phyloP scores from a whole-genome alignment of 495 filamentous ascomycete species.

The Pseudevernia furfuracea region DNA sequence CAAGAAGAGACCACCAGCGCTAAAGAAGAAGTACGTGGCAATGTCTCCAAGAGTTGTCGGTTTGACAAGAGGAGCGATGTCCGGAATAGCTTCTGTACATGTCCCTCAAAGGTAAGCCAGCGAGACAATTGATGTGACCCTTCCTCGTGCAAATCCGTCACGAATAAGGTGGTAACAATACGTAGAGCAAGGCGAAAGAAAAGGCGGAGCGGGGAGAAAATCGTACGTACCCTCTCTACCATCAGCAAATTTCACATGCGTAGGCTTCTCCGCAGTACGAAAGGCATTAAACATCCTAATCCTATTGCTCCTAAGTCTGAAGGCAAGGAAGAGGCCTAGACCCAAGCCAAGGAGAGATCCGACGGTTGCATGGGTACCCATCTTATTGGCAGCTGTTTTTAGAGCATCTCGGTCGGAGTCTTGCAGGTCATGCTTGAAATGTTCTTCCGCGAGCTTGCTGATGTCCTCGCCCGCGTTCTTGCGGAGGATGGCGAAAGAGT shows the following conservation, averaged over 20 bases:
- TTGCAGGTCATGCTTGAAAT: constrained; percentile 54
- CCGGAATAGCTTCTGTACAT: constrained; percentile 49
- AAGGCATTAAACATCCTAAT: constrained; percentile 52
- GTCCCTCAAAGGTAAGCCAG: neutral
- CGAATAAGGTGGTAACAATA: too few species aligned
- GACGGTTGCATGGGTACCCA: constrained; percentile 46
- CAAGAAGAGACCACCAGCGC: constrained; percentile 52
- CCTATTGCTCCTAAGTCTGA: constrained; percentile 47
- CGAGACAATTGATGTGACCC: neutral
- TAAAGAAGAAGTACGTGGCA: constrained; percentile 56
- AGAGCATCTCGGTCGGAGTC: constrained; percentile 53
- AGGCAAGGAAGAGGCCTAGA: constrained; percentile 51
- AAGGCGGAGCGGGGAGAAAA: neutral
- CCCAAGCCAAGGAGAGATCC: constrained; percentile 54
- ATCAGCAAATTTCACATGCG: constrained; percentile 52
- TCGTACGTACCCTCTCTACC: constrained; percentile 45
- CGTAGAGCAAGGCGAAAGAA: neutral
- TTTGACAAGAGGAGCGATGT: constrained; percentile 49
- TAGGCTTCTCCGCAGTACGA: constrained; percentile 50
- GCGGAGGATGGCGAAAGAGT: constrained; percentile 51
- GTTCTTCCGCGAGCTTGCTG: constrained; percentile 51
- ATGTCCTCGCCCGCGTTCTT: constrained; percentile 47
- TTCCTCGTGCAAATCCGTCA: neutral
- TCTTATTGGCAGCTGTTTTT: constrained; percentile 42
- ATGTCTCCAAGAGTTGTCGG: constrained; percentile 53